Conservation (phyloP, 2,329 filamentous ascomycete genomes). For the Teratosphaeria viscida region DNA sequence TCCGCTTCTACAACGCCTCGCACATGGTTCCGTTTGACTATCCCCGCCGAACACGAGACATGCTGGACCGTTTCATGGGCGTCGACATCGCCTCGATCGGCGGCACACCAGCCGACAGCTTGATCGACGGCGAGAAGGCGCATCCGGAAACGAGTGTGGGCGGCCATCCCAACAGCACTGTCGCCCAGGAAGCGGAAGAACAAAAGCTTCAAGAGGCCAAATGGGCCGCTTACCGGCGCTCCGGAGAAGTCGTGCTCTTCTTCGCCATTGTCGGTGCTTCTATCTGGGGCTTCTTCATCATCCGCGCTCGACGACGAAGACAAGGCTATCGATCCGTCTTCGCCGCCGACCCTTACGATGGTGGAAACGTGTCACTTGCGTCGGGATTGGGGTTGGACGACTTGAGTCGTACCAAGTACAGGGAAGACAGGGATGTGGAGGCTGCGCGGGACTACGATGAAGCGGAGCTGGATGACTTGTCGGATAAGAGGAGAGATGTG, state of each 20-base stretch:
- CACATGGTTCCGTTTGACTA: constrained; percentile 98
- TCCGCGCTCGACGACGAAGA: constrained; percentile 42
- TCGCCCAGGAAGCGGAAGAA: constrained; percentile 55
- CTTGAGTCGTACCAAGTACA: constrained; percentile 20
- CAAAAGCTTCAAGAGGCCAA: constrained; percentile 72
- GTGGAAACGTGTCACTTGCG: constrained; percentile 29
- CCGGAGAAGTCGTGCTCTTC: constrained; percentile 73
- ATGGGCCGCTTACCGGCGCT: constrained; percentile 81
- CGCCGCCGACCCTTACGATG: constrained; percentile 28
- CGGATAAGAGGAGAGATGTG: constrained; percentile 2
- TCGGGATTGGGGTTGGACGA: constrained; percentile 32
- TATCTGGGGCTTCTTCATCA: constrained; percentile 63
- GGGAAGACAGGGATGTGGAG: constrained; percentile 41
- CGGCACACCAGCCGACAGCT: constrained; percentile 64
- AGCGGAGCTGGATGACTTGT: constrained; percentile 47
- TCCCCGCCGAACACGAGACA: constrained; percentile 76
- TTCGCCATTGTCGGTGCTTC: constrained; percentile 65
- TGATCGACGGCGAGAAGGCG: constrained; percentile 76
- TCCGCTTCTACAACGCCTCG: constrained; percentile 87
- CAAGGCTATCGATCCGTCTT: constrained; percentile 37
- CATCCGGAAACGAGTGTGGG: constrained; percentile 63
- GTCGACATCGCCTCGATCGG: constrained; percentile 87
- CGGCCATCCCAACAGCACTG: constrained; percentile 46
- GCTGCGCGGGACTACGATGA: constrained; percentile 50
- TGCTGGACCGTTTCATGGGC: constrained; percentile 93